Evolutionary conservation across 1,139 yeast genomes (phyloP).

Genomic region (Yamadazyma songkhlaensis): DNA sequence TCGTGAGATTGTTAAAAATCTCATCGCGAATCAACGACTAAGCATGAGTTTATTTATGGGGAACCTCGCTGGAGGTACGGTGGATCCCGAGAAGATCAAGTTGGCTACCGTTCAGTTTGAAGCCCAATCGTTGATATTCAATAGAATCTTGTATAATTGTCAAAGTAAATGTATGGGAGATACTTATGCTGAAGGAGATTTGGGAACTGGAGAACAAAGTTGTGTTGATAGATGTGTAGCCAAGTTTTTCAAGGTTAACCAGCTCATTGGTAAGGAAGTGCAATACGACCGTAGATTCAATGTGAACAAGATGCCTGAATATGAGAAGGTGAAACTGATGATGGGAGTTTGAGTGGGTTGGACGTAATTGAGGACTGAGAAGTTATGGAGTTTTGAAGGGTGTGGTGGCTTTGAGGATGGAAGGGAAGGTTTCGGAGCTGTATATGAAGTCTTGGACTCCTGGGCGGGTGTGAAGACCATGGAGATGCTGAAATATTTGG

Average conservation of each 20-base stretch:
- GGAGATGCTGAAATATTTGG: too few relatives aligned
- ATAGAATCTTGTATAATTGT: constrained; percentile 56
- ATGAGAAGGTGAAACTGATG: constrained; percentile 22
- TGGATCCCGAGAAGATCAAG: constrained; percentile 64
- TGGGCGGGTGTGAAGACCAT: too few relatives aligned
- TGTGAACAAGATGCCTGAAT: constrained; percentile 37
- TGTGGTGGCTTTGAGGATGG: too few relatives aligned
- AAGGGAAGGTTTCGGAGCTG: too few relatives aligned
- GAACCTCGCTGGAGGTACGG: constrained; percentile 39
- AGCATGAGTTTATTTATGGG: constrained; percentile 65
- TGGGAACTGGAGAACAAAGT: constrained; percentile 71
- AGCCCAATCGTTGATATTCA: constrained; percentile 68
- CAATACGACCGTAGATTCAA: constrained; percentile 32
- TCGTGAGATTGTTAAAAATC: not conserved
- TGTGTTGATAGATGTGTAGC: constrained; percentile 79
- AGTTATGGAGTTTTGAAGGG: too few relatives aligned
- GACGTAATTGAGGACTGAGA: too few relatives aligned
- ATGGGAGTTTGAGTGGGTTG: too few relatives aligned
- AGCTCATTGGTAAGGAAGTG: constrained; percentile 51
- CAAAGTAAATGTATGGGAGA: constrained; percentile 67
- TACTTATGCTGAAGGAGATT: constrained; percentile 76
- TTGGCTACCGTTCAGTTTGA: constrained; percentile 74
- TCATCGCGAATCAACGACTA: constrained; percentile 2
- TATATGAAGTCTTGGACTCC: too few relatives aligned
- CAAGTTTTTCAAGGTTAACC: constrained; percentile 67